phyloP scores from a whole-genome alignment of 495 filamentous ascomycete genomes.

The Alectoria sarmentosa region DNA sequence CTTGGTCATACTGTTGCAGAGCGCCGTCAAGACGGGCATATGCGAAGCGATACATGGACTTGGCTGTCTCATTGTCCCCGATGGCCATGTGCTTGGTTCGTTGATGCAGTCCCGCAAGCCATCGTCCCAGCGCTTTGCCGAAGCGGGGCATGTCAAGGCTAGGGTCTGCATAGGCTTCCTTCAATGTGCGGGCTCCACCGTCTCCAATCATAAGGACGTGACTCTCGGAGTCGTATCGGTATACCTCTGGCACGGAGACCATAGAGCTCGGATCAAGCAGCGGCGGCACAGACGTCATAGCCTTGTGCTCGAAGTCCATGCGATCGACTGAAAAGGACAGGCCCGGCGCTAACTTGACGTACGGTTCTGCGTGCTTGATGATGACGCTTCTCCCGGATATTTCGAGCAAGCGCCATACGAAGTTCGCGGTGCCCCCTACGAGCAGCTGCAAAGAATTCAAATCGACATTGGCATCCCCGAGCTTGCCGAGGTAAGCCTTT shows the following conservation, averaged over 20 bases:
- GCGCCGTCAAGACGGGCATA: constrained; percentile 27
- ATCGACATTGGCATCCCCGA: neutral
- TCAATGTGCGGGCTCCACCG: constrained; percentile 28
- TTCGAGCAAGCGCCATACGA: constrained; percentile 28
- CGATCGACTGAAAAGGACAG: constrained; percentile 28
- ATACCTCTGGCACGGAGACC: constrained; percentile 15
- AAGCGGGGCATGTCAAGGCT: constrained; percentile 21
- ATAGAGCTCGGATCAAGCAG: constrained; percentile 12
- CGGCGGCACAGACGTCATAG: constrained; percentile 21
- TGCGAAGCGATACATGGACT: constrained; percentile 26
- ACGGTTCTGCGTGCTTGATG: constrained; percentile 34
- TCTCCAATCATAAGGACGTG: constrained; percentile 27
- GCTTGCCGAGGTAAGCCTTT: constrained; percentile 6
- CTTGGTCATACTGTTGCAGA: constrained; percentile 25
- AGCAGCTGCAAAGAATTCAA: constrained; percentile 16
- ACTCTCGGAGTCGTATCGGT: constrained; percentile 25
- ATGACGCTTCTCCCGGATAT: constrained; percentile 22
- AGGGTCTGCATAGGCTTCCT: constrained; percentile 27
- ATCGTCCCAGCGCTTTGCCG: constrained; percentile 25
- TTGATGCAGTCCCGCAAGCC: constrained; percentile 24
- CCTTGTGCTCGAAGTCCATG: constrained; percentile 32
- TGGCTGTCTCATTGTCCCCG: constrained; percentile 29
- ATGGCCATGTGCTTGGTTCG: constrained; percentile 15
- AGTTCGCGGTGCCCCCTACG: constrained; percentile 32
- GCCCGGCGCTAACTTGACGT: constrained; percentile 19